Evolutionary conservation across 306 rosid species (phyloP).

Genomic region (Medicago ruthenica): DNA sequence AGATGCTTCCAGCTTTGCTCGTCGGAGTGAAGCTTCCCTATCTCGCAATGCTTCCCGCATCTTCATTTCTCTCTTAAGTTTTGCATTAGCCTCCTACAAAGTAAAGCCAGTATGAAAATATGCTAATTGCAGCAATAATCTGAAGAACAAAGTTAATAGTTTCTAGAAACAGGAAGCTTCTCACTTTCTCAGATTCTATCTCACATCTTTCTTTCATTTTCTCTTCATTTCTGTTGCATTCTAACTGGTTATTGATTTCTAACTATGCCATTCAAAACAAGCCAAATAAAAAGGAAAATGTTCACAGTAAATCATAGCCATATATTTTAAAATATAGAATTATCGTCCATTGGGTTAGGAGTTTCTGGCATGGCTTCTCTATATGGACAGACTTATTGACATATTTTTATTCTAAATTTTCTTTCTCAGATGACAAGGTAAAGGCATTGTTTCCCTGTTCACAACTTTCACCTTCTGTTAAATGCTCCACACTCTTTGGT

Average conservation of each 20-base stretch:
- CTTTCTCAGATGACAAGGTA: neutral
- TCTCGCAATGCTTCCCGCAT: conserved; percentile 68
- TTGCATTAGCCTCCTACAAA: conserved; percentile 71
- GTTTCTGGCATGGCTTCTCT: neutral
- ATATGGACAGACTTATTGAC: neutral
- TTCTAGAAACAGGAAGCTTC: neutral
- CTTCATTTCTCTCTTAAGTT: conserved; percentile 62
- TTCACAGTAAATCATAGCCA: neutral
- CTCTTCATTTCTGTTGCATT: neutral
- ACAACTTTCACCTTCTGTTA: neutral
- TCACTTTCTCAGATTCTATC: conserved; percentile 1
- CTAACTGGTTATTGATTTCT: conserved; percentile 3
- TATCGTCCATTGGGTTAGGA: neutral
- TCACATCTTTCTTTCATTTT: conserved; percentile 9
- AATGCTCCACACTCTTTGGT: neutral
- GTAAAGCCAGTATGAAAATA: conserved; percentile 27
- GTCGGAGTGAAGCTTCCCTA: conserved; percentile 89
- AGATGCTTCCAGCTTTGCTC: conserved; percentile 83
- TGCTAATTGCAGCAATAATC: conserved; percentile 13
- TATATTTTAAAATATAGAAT: neutral
- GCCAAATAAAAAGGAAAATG: neutral
- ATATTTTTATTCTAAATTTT: neutral
- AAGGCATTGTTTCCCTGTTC: neutral
- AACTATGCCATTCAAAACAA: neutral
- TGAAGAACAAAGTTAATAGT: neutral